Conservation (phyloP, 192 early-diverging fungal species). For the Mortierella antarctica region DNA sequence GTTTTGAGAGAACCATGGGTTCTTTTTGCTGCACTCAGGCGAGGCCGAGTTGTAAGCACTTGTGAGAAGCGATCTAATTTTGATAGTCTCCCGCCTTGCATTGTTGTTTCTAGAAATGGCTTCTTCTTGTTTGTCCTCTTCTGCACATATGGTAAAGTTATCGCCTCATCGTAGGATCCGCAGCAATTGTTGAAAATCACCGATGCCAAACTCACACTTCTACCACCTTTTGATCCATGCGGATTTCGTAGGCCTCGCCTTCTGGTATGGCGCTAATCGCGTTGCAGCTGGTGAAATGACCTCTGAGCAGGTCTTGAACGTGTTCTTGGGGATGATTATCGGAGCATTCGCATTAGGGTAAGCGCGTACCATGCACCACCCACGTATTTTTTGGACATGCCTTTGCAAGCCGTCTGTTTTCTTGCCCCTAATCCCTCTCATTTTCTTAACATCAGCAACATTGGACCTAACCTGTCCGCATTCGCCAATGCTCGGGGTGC, state of each 20-base stretch:
- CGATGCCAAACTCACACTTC: background rate
- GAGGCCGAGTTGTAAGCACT: conserved; percentile 11
- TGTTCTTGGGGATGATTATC: conserved; percentile 91
- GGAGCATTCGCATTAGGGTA: conserved; percentile 61
- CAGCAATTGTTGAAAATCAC: background rate
- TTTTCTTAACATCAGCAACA: conserved; percentile 14
- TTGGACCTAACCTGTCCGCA: conserved; percentile 78
- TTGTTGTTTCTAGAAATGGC: background rate
- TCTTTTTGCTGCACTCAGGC: conserved; percentile 61
- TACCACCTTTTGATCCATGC: background rate
- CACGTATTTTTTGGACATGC: background rate
- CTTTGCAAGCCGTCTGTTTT: background rate
- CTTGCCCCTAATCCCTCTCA: background rate
- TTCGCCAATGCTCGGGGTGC: conserved; percentile 85
- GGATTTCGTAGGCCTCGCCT: conserved; percentile 62
- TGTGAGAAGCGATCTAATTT: background rate
- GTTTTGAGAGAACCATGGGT: conserved; percentile 16
- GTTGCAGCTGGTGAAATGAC: conserved; percentile 61
- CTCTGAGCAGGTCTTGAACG: conserved; percentile 73
- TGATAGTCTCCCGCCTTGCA: background rate
- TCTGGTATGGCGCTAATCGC: conserved; percentile 86
- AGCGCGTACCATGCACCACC: background rate
- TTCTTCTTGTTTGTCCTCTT: conserved; percentile 79
- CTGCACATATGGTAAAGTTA: conserved; percentile 65
- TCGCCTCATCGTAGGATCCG: background rate